Evolutionary conservation across 2,329 filamentous ascomycete species (phyloP), one percentile per base, ranked within the genome.

Genomic region (Trichoderma polysporum): DNA sequence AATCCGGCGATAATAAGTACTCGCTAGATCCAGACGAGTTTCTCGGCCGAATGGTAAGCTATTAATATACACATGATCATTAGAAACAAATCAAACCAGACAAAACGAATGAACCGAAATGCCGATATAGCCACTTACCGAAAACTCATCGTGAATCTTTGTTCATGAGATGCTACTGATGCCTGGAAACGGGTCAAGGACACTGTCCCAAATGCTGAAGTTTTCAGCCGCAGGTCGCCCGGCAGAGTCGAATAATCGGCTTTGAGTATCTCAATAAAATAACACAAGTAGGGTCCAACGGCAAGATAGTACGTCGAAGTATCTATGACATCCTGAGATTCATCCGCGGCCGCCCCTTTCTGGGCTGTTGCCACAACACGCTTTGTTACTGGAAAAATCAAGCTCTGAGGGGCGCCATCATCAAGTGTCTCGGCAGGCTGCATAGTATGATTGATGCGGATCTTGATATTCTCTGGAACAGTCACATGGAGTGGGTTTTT

Each of bases 101-200:
- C 1, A 3, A 2, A 13, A 7, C 1, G 4, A 2, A 17, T 27
- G 12, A 41, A 19, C 4, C 15, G 25, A 54, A 7, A 5, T 19
- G 9, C 13, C 6, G 47, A 10, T 45, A 19, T 6, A 25, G 10
- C 35, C 33, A 68, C 81, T 76, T 76, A 85, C 81, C 84, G 82
- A 71, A 87, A 87, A 31, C 80, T 78, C 70, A 88, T 79, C 39
- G 83, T 80, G 70, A 88, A 87, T 17, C 85, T 79, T 73, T 88
- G 85, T 70, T 87, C 84, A 67, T 85, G 81, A 2, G 80, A 78
- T 2, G 77, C 76, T 70, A 84, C 83, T 35, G 84, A 84, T 1
- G 84, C 83, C 62, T 79, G 80, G 69, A 87, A 82, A 17, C 79
- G 79, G 66, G 84, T 83, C 64, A 88, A 76, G 0, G 81, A 85